Base-by-base conservation (phyloP, 441 rosid species). In the Capsella rubella region DNA sequence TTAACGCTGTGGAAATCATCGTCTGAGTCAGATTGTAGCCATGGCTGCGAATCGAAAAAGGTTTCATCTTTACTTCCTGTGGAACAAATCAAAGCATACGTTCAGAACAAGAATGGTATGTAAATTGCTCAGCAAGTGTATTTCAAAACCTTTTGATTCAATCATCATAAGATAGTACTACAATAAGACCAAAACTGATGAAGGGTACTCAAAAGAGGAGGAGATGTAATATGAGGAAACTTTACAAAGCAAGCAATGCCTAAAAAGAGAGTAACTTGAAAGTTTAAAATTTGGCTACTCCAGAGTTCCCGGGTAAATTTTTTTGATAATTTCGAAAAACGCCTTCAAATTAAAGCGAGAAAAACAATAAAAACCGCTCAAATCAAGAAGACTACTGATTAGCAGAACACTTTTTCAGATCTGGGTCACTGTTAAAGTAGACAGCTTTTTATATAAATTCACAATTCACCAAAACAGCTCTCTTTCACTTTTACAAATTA, bases 1-100 rank as follows among this genome's bases (percentile, higher is more conserved):
- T 81, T 87, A 57, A 95, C 98, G 71, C 99, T 95, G 74, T 75
- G 83, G 81, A 90, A 93, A 80, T 91, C 98, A 67, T 91, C 95
- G 25, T 93, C 98, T 14, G 91, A 88, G 60, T 93, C 97, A 1
- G 97, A 90, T 21, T 91, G 95, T 43, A 93, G 62, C 86, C 87
- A 91, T 11, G 85, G 75, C 75, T 70, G 88, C 4, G 98, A 84
- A 81, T 94, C 99, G 53, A 90, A 92, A 87, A 95, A 95, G n/a
- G 78, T 53, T 62, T 95, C 99, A 50, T 93, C 96, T 85, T 84
- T 91, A 70, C 93, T 91, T 62, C 96, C 99, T 95, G 70, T 18
- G 15, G 14, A 55, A 55, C 69, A 76, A 57, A 76, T 27, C 12
- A 34, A 11, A 32, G 2, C 1, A 32, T 29, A 18, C 55, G 39